These are phyloP conservation scores for Jasminum sambac DNA, from an alignment of 257 asterid species.

Conservation along the genomic window DNA sequence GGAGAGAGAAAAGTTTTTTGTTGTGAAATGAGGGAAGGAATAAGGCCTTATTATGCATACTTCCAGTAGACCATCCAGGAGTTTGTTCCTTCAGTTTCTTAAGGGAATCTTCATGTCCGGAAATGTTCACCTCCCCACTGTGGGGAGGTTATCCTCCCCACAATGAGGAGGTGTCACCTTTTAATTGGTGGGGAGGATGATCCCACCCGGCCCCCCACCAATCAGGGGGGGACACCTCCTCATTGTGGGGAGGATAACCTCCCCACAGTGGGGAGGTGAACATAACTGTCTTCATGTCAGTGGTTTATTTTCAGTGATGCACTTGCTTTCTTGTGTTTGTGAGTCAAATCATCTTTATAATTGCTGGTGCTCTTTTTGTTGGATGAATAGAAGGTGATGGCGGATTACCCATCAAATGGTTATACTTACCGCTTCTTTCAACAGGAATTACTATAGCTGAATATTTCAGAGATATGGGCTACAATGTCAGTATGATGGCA, in stretches of 20 bases:
- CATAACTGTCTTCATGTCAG: background rate
- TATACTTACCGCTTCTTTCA: slow-evolving; percentile 19
- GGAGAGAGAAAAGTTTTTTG: no score
- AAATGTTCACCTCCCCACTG: no score
- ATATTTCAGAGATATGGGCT: slow-evolving; percentile 99
- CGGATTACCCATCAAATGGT: slow-evolving; percentile 11
- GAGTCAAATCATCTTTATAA: background rate
- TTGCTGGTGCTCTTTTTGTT: background rate
- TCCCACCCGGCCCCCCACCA: no score
- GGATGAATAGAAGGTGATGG: background rate
- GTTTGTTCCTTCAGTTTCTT: slow-evolving; percentile 3
- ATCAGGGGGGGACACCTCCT: no score
- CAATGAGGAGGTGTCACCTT: no score
- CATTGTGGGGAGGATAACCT: no score
- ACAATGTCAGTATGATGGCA: slow-evolving; percentile 99
- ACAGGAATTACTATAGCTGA: slow-evolving; percentile 98
- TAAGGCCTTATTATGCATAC: background rate
- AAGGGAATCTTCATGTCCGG: no score
- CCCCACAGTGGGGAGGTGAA: no score
- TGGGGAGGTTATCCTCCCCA: no score
- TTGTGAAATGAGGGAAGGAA: no score
- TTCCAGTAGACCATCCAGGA: background rate
- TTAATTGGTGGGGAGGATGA: no score
- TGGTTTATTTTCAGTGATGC: background rate
- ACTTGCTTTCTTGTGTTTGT: slow-evolving; percentile 3